Conservation (phyloP, 768 basidiomycete species). For the Tylopilus subfusipes region DNA sequence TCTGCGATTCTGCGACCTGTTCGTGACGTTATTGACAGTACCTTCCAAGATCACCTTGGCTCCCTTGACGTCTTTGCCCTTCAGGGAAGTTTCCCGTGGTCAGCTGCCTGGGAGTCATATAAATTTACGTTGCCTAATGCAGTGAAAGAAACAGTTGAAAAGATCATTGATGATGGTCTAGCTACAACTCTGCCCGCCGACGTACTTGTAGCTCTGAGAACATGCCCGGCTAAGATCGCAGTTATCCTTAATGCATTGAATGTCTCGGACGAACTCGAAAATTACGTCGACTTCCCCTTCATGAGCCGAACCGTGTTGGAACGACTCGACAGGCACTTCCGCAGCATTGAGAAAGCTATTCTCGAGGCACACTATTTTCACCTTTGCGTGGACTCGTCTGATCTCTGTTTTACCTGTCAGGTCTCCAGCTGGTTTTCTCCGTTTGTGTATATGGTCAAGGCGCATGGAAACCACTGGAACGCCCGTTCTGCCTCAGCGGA, state of each 20-base stretch:
- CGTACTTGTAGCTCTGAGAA: background rate
- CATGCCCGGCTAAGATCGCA: background rate
- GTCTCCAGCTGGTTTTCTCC: constrained; percentile 2
- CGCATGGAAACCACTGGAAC: background rate
- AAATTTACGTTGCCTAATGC: background rate
- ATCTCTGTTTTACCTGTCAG: background rate
- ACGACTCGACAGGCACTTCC: background rate
- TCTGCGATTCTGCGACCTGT: background rate
- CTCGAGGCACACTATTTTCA: background rate
- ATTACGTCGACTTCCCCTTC: background rate
- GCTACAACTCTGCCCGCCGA: background rate
- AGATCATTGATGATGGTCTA: background rate
- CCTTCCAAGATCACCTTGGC: background rate
- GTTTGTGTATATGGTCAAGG: constrained; percentile 1
- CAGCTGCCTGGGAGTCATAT: background rate
- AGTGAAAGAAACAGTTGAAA: background rate
- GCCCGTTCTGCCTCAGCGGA: background rate
- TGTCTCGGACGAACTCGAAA: background rate
- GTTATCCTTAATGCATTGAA: background rate
- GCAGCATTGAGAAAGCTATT: background rate
- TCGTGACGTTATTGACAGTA: background rate
- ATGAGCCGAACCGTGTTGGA: background rate
- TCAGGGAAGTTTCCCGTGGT: background rate
- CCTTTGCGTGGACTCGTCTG: background rate
- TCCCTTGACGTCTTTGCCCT: background rate